phyloP scores from a whole-genome alignment of 139 green algal genomes.

The Tetradesmus lagerheimii region DNA sequence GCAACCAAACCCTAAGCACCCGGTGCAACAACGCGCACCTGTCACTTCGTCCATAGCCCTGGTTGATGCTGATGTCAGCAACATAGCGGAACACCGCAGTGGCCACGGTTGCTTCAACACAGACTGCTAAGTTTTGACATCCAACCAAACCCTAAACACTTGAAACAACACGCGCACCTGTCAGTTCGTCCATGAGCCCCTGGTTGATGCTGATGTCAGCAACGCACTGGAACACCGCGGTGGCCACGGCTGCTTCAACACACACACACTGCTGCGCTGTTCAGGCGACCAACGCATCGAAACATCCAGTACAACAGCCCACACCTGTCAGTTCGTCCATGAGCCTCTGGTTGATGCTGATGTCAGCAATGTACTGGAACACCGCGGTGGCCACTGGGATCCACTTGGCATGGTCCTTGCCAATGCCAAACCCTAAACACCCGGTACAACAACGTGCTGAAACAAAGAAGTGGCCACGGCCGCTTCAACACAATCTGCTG shows the following conservation, averaged over 20 bases:
- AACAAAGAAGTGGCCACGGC: no score
- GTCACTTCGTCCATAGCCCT: conserved; percentile 81
- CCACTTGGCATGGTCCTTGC: conserved; percentile 99
- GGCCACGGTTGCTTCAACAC: no score
- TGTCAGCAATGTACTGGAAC: conserved; percentile 83
- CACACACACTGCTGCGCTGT: background rate
- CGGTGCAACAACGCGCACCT: background rate
- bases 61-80: conserved; percentile 90
- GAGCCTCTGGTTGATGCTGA: conserved; percentile 84
- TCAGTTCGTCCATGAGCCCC: conserved; percentile 77
- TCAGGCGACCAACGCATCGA: no score
- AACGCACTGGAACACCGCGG: no score
- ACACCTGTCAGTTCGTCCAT: conserved; percentile 76
- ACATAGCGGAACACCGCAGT: no score
- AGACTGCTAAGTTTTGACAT: no score
- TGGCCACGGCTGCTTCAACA: no score
- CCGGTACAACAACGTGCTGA: no score
- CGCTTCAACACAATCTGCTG: no score
- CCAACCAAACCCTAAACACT: no score
- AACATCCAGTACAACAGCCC: no score
- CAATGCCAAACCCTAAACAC: conserved; percentile 71
- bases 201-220: conserved; percentile 91
- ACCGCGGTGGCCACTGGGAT: conserved; percentile 91
- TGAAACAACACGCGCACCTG: background rate
- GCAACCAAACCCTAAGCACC: no score